Evolutionary conservation across 192 early-diverging fungal species (phyloP).

Genomic region (Spizellomyces sp.): DNA sequence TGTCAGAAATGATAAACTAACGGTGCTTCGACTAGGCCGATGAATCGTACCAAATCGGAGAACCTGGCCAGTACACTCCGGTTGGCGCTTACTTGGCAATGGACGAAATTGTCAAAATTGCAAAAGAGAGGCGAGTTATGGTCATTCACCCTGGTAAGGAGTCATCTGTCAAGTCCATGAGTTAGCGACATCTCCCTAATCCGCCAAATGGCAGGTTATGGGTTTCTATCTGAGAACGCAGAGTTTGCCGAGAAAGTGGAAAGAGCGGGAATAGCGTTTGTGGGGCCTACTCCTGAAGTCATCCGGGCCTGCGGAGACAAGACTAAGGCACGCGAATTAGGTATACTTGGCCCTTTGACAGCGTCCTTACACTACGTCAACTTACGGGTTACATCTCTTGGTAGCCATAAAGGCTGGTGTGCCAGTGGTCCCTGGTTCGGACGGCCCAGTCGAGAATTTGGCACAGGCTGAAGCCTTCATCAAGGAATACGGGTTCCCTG

Average conservation of each 20-base stretch:
- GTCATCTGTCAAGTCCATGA: background rate
- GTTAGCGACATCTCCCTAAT: background rate
- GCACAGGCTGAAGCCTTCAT: slow-evolving; percentile 74
- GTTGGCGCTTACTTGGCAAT: slow-evolving; percentile 96
- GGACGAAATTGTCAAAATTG: slow-evolving; percentile 89
- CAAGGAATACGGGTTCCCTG: slow-evolving; percentile 81
- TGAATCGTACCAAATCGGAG: slow-evolving; percentile 94
- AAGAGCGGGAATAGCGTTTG: slow-evolving; percentile 87
- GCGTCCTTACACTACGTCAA: slow-evolving; percentile 19
- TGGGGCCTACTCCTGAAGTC: slow-evolving; percentile 81
- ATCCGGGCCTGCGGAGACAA: slow-evolving; percentile 94
- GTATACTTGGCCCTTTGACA: slow-evolving; percentile 42
- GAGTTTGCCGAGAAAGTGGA: slow-evolving; percentile 88
- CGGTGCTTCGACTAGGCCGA: slow-evolving; percentile 62
- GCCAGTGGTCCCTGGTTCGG: slow-evolving; percentile 93
- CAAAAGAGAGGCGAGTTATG: slow-evolving; percentile 74
- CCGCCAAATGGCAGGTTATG: slow-evolving; percentile 63
- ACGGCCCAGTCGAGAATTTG: slow-evolving; percentile 73
- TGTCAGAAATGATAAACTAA: no score
- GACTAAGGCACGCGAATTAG: slow-evolving; percentile 86
- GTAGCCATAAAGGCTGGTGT: slow-evolving; percentile 77
- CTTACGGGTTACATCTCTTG: background rate
- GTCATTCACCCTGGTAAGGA: slow-evolving; percentile 81
- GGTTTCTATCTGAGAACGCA: slow-evolving; percentile 94
- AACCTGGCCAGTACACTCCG: slow-evolving; percentile 76